phyloP scores from a whole-genome alignment of 495 filamentous ascomycete species.

The Daldinia grandis region DNA sequence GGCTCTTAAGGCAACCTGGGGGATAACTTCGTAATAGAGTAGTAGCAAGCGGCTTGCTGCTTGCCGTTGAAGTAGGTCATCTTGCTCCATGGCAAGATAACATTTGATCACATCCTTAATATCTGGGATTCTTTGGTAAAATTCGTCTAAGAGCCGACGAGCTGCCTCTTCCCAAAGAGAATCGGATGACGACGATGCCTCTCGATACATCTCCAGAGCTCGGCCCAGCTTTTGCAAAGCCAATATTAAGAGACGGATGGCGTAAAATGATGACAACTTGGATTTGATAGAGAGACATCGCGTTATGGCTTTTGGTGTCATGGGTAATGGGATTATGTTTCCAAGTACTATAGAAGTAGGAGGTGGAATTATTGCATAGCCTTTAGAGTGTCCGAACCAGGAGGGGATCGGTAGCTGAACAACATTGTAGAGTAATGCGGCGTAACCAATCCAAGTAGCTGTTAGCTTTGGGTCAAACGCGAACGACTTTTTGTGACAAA shows the following conservation, averaged over 20 bases:
- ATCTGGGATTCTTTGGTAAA: slow-evolving; percentile 78
- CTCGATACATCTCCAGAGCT: slow-evolving; percentile 63
- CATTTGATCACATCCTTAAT: slow-evolving; percentile 77
- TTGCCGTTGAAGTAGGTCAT: slow-evolving; percentile 79
- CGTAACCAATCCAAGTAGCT: slow-evolving; percentile 93
- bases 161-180: slow-evolving; percentile 72
- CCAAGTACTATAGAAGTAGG: slow-evolving; percentile 79
- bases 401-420: slow-evolving; percentile 76
- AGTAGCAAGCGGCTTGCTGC: slow-evolving; percentile 75
- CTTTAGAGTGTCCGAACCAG: slow-evolving; percentile 66
- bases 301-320: slow-evolving; percentile 77
- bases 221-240: slow-evolving; percentile 79
- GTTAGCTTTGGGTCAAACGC: slow-evolving; percentile 90
- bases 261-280: slow-evolving; percentile 81
- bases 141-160: slow-evolving; percentile 71
- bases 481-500: slow-evolving; percentile 79
- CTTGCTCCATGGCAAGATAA: slow-evolving; percentile 70
- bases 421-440: slow-evolving; percentile 80
- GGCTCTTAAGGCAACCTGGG: slow-evolving; percentile 79
- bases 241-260: slow-evolving; percentile 76
- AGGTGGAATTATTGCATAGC: slow-evolving; percentile 71
- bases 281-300: slow-evolving; percentile 79
- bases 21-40: slow-evolving; percentile 82
- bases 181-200: slow-evolving; percentile 52
- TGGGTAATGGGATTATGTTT: slow-evolving; percentile 83